These are phyloP conservation scores for Tetrapisispora pingtungensis DNA, from an alignment of 805 yeast genomes.

Conservation along the genomic window DNA sequence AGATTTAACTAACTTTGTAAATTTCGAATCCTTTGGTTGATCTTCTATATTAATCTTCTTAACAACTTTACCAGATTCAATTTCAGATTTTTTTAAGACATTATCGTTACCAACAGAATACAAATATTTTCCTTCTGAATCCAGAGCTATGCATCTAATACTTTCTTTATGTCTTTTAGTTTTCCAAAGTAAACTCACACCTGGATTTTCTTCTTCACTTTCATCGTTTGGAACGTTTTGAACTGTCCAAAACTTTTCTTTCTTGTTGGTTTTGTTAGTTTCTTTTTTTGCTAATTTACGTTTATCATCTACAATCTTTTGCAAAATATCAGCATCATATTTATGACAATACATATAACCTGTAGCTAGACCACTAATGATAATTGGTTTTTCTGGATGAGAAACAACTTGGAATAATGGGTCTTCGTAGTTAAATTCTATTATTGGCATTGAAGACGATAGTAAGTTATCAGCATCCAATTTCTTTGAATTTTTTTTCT, in stretches of 20 bases:
- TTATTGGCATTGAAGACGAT: constrained; percentile 21
- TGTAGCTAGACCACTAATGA: constrained; percentile 68
- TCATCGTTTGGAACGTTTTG: constrained; percentile 8
- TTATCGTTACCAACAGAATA: constrained; percentile 74
- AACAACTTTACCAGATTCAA: constrained; percentile 66
- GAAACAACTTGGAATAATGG: constrained; percentile 70
- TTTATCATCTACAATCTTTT: constrained; percentile 16
- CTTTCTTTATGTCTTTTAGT: constrained; percentile 88
- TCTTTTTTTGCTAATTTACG: constrained; percentile 8
- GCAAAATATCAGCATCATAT: constrained; percentile 44
- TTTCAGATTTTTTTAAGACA: constrained; percentile 60
- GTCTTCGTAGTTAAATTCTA: constrained; percentile 37
- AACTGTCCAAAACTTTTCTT: constrained; percentile 35
- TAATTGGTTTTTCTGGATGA: constrained; percentile 61
- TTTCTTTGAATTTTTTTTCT: constrained; percentile 11
- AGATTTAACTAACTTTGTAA: constrained; percentile 30
- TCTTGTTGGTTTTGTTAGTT: constrained; percentile 29
- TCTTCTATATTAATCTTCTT: constrained; percentile 35
- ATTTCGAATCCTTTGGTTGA: constrained; percentile 12
- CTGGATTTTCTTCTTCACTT: constrained; percentile 9
- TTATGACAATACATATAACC: constrained; percentile 60
- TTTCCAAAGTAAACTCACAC: constrained; percentile 50
- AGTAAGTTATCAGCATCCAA: constrained; percentile 8
- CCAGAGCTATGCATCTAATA: constrained; percentile 62
- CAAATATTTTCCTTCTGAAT: constrained; percentile 39